Evolutionary conservation across 2,329 filamentous ascomycete species (phyloP).

Genomic region (Aspergillus bombycis): DNA sequence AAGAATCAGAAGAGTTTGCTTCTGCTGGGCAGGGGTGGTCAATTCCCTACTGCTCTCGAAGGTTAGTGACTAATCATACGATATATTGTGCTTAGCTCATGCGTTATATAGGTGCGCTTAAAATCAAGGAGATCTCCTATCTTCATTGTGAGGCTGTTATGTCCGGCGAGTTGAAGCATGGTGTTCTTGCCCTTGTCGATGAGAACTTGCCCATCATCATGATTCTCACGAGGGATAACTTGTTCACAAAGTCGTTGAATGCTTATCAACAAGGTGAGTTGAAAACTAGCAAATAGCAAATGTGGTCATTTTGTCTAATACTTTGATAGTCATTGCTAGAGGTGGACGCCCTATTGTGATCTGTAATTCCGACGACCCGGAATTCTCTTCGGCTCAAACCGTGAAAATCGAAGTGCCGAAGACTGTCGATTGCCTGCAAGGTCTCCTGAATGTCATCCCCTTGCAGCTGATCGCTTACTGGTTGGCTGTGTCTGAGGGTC

Average conservation of each 20-base stretch:
- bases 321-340: constrained; percentile 78
- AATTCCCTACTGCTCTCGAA: constrained; percentile 93
- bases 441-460: constrained; percentile 95
- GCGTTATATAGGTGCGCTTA: constrained; percentile 69
- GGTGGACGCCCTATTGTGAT: constrained; percentile 97
- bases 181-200: constrained; percentile 94
- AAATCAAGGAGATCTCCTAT: constrained; percentile 99
- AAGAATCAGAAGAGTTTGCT: constrained; percentile 97
- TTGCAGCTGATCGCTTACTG: constrained; percentile 98
- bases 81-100: constrained; percentile 16
- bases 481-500: constrained; percentile 91
- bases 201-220: constrained; percentile 99
- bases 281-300: constrained; percentile 13
- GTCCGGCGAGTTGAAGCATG: constrained; percentile 99
- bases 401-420: constrained; percentile 97
- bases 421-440: constrained; percentile 94
- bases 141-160: constrained; percentile 99
- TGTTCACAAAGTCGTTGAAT: constrained; percentile 99
- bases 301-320: constrained; percentile 30
- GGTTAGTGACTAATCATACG: constrained; percentile 49
- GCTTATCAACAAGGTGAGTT: constrained; percentile 90
- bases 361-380: constrained; percentile 86
- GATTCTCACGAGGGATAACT: constrained; percentile 93
- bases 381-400: constrained; percentile 85
- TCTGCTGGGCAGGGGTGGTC: constrained; percentile 89